A percentile compares a stretch with the other conserved stretches of the same genome.
Conservation (phyloP, 768 basidiomycete genomes). For the Thelephora ganbajun region DNA sequence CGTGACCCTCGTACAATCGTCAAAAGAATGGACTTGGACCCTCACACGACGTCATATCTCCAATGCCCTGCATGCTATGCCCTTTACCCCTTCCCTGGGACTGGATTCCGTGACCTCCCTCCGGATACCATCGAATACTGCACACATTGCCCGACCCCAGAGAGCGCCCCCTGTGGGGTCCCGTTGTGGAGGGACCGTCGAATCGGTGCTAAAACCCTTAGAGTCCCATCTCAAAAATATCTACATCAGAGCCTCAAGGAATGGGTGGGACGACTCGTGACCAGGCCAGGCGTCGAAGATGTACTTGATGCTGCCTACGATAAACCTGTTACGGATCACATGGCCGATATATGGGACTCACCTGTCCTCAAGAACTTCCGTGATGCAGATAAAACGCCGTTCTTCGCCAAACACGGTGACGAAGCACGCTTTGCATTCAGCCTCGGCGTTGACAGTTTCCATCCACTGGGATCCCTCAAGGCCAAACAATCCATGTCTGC, state of each 20-base stretch:
- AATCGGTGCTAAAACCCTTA: neutral
- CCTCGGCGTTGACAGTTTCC: constrained; percentile 7
- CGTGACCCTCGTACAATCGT: constrained; percentile 10
- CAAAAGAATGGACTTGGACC: constrained; percentile 10
- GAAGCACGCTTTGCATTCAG: constrained; percentile 4
- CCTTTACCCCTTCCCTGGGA: neutral
- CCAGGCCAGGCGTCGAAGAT: constrained; percentile 13
- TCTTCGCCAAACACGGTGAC: neutral
- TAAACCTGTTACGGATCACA: neutral
- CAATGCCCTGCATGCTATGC: constrained; percentile 15
- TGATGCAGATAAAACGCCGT: constrained; percentile 15
- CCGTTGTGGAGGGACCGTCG: neutral
- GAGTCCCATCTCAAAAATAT: constrained; percentile 8
- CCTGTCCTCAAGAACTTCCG: constrained; percentile 13
- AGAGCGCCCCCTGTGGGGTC: neutral
- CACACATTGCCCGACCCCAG: neutral
- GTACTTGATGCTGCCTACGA: constrained; percentile 9
- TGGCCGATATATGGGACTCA: constrained; percentile 18
- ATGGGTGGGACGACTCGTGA: constrained; percentile 17
- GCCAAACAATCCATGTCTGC: constrained; percentile 4
- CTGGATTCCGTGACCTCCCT: too few species aligned
- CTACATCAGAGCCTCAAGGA: constrained; percentile 17
- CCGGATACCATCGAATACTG: neutral
- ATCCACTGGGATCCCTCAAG: constrained; percentile 3
- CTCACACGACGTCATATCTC: constrained; percentile 9